Conservation (phyloP, 1,284 basidiomycete genomes). For the Cutaneotrichosporon cutaneum region DNA sequence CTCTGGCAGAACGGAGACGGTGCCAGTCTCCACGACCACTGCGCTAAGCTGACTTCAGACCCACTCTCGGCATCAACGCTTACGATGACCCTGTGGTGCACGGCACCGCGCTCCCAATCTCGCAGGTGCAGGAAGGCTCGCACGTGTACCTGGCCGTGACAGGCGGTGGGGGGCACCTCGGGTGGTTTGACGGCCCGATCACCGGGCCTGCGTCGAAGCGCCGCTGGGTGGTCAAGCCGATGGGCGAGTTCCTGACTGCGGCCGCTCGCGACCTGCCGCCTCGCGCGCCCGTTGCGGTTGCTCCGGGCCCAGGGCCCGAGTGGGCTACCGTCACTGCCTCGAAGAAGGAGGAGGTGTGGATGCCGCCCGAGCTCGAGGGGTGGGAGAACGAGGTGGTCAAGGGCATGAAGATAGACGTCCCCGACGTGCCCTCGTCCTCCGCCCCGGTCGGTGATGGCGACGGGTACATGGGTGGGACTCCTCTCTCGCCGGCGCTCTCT, state of each 20-base stretch:
- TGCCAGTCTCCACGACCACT: too few relatives aligned
- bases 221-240: conserved; percentile 49
- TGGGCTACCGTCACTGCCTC: neutral
- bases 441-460: too few relatives aligned
- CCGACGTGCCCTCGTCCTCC: neutral
- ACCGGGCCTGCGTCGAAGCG: conserved; percentile 26
- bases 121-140: conserved; percentile 61
- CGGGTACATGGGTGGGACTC: neutral
- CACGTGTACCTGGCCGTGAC: conserved; percentile 74
- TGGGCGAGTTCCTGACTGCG: conserved; percentile 45
- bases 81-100: conserved; percentile 85
- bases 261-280: conserved; percentile 25
- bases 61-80: conserved; percentile 76
- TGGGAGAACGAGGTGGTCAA: conserved; percentile 7
- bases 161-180: conserved; percentile 82
- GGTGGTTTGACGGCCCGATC: conserved; percentile 74
- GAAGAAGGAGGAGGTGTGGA: conserved; percentile 2
- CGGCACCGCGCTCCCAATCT: conserved; percentile 57
- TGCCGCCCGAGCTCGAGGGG: conserved; percentile 3
- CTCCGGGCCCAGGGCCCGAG: neutral
- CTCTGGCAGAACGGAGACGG: too few relatives aligned
- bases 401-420: neutral
- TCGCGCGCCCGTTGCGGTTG: neutral
- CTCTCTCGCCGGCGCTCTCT: neutral
- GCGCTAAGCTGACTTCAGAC: conserved; percentile 29